A percentile compares a stretch with the other conserved stretches of the same genome.
phyloP scores from a whole-genome alignment of 83 land plant species.

The Diphasiastrum complanatum region DNA sequence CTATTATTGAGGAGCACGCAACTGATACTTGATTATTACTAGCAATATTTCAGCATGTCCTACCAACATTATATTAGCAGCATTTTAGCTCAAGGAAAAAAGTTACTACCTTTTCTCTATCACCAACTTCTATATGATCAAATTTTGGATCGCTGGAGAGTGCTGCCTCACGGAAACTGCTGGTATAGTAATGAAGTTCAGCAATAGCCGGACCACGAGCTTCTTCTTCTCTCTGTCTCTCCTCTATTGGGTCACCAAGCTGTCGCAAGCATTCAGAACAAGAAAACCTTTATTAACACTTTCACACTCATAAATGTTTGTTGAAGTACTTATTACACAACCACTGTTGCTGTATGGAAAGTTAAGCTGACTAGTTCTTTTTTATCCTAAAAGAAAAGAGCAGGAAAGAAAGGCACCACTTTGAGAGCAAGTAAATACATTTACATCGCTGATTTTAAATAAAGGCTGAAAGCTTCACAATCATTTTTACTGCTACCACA shows the following conservation, averaged over 20 bases:
- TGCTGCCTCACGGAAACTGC: constrained; percentile 35
- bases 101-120: constrained; percentile 49
- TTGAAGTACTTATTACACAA: no score
- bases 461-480: no score
- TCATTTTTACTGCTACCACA: background rate
- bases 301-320: background rate
- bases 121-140: constrained; percentile 37
- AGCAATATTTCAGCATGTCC: no score
- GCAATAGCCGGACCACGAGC: constrained; percentile 45
- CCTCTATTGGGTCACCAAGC: constrained; percentile 70
- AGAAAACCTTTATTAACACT: background rate
- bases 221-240: constrained; percentile 62
- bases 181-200: constrained; percentile 43
- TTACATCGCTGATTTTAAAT: no score
- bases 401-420: background rate
- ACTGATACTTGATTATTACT: background rate
- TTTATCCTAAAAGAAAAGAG: background rate
- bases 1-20: background rate
- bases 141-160: constrained; percentile 32
- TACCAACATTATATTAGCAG: no score
- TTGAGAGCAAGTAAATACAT: background rate
- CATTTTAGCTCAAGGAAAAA: no score
- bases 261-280: constrained; percentile 11
- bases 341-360: no score
- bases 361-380: no score